These are phyloP conservation scores for Coprinellus aureogranulatus DNA, from an alignment of 768 basidiomycete species.

Conservation along the genomic window DNA sequence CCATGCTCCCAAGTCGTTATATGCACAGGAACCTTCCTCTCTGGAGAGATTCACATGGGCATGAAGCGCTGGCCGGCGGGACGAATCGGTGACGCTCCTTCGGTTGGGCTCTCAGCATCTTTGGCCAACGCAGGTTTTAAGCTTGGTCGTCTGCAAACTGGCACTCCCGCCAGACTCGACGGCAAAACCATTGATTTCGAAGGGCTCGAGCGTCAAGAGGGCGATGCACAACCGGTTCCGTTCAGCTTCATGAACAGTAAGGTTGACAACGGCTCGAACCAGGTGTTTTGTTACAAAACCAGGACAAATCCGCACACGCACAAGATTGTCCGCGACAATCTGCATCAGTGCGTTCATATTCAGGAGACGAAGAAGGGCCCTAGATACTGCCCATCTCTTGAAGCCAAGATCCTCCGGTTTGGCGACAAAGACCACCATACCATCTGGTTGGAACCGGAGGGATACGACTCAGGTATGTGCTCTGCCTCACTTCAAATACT, in stretches of 20 bases:
- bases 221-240: slow-evolving; percentile 62
- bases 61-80: slow-evolving; percentile 77
- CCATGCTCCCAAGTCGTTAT: slow-evolving; percentile 80
- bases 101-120: slow-evolving; percentile 73
- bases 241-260: slow-evolving; percentile 73
- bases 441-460: slow-evolving; percentile 91
- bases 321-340: slow-evolving; percentile 66
- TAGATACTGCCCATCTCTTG: slow-evolving; percentile 88
- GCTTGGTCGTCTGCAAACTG: slow-evolving; percentile 80
- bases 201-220: slow-evolving; percentile 59
- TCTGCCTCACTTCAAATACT: slow-evolving; percentile 4
- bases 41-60: slow-evolving; percentile 89
- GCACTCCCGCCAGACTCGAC: slow-evolving; percentile 81
- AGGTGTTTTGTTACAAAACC: slow-evolving; percentile 72
- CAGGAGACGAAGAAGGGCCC: slow-evolving; percentile 90
- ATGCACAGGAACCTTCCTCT: slow-evolving; percentile 89
- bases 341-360: slow-evolving; percentile 80
- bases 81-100: slow-evolving; percentile 68
- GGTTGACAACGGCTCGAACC: slow-evolving; percentile 76
- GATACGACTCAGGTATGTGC: slow-evolving; percentile 73
- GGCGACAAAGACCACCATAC: slow-evolving; percentile 65
- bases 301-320: slow-evolving; percentile 73
- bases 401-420: slow-evolving; percentile 83
- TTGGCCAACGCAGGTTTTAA: slow-evolving; percentile 73
- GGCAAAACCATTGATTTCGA: slow-evolving; percentile 68